These are phyloP conservation scores for Anastatica hierochuntica DNA, from an alignment of 345 rosid species.

Conservation along the genomic window DNA sequence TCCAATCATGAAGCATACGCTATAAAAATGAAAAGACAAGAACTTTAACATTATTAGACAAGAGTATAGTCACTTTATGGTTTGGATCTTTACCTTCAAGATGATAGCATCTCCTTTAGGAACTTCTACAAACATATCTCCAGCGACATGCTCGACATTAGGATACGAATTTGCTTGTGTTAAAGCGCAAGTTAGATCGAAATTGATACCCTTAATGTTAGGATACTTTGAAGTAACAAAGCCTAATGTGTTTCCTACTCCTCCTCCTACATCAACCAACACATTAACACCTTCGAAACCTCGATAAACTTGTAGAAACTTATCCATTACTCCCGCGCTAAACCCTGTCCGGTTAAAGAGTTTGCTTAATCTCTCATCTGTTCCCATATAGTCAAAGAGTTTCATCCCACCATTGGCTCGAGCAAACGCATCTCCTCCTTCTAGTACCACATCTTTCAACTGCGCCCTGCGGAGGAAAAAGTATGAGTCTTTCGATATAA, in stretches of 20 bases:
- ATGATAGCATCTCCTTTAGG: slow-evolving; percentile 38
- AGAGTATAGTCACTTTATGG: neutral
- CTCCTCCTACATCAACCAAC: slow-evolving; percentile 28
- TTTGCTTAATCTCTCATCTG: slow-evolving; percentile 18
- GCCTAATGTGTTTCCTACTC: slow-evolving; percentile 11
- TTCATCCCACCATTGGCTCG: slow-evolving; percentile 9
- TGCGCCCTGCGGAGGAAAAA: slow-evolving; percentile 1
- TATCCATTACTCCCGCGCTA: neutral
- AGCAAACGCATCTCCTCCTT: slow-evolving; percentile 22
- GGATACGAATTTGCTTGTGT: slow-evolving; percentile 19
- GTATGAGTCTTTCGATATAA: too few relatives aligned
- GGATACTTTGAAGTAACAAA: slow-evolving; percentile 15
- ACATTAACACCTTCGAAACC: slow-evolving; percentile 17
- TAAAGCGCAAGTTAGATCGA: slow-evolving; percentile 24
- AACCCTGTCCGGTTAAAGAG: slow-evolving; percentile 19
- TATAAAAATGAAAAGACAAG: neutral
- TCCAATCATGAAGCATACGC: slow-evolving; percentile 35
- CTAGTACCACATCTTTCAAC: slow-evolving; percentile 16
- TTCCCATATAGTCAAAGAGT: slow-evolving; percentile 14
- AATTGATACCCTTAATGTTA: slow-evolving; percentile 20
- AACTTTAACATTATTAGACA: neutral
- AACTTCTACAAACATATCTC: slow-evolving; percentile 30
- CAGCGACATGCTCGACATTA: slow-evolving; percentile 30
- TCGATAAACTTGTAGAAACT: slow-evolving; percentile 9
- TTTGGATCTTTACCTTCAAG: slow-evolving; percentile 23